Percentiles rank a stretch among this genome's conserved stretches.
Evolutionary conservation across 1,139 yeast species (phyloP).

Genomic region (Candida mesenterica): DNA sequence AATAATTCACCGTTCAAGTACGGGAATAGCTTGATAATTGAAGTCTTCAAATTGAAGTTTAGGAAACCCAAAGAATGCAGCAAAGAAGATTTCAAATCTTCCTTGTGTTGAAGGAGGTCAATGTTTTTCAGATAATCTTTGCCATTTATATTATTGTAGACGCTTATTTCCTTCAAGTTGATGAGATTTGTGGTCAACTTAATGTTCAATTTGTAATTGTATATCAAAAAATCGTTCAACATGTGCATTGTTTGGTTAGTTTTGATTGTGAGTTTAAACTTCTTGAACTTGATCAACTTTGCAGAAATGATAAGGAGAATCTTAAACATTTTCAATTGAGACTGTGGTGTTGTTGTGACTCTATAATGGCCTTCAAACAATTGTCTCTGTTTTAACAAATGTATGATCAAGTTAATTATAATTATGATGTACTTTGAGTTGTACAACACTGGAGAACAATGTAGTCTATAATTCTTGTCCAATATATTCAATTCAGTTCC

Average conservation of each 20-base stretch:
- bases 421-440: conserved; percentile 15
- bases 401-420: conserved; percentile 23
- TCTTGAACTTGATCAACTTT: conserved; percentile 28
- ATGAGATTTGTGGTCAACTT: conserved; percentile 34
- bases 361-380: not conserved
- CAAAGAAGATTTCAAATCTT: conserved; percentile 10
- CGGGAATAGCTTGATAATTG: conserved; percentile 34
- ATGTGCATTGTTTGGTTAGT: conserved; percentile 24
- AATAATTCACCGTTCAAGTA: conserved; percentile 37
- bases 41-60: conserved; percentile 27
- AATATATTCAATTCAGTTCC: conserved; percentile 14
- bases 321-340: conserved; percentile 27
- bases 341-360: not conserved
- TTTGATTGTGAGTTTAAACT: conserved; percentile 25
- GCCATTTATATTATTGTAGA: conserved; percentile 21
- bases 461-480: conserved; percentile 11
- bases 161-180: conserved; percentile 31
- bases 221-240: conserved; percentile 31
- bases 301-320: conserved; percentile 32
- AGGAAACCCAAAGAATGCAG: conserved; percentile 24
- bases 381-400: conserved; percentile 23
- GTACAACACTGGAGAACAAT: conserved; percentile 10
- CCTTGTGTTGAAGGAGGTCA: conserved; percentile 5
- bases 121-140: not conserved
- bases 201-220: conserved; percentile 41